Evolutionary conservation across 441 rosid genomes (phyloP), one percentile per base, ranked within the genome.

Genomic region (Melastoma candidum): DNA sequence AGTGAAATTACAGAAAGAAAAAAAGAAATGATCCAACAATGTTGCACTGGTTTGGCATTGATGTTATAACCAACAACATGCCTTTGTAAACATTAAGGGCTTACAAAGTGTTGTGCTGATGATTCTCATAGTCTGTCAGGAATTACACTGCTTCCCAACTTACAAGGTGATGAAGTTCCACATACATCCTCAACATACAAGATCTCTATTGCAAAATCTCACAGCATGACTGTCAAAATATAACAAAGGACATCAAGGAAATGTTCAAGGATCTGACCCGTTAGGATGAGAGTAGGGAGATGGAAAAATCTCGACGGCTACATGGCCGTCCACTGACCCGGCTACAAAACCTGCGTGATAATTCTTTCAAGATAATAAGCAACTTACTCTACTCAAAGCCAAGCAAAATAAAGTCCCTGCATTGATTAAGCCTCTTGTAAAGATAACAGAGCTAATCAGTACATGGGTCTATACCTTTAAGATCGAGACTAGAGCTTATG

Each of bases 251-350:
- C 41, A 2, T 32, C 41, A 32, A 32, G 41, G 41, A 32, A 32
- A 32, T 32, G 41, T 6, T 32, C 41, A 32, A 32, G 7, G 41
- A 32, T 32, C 79, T 66, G 55, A 82, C 94, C 80, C 68, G 27
- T 44, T 58, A 57, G 68, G 71, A 12, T 60, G 63, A 29, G 78
- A 71, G 77, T 61, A 53, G 7, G 84, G 59, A 57, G 74, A 55
- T 63, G 67, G 11, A 5, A 76, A 69, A 67, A 82, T 69, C 51
- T 82, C 85, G 58, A 88, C 62, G 5, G 83, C 82, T 44, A 88
- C 90, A 46, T 75, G 79, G 29, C 97, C 98, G 63, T 88, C 98
- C 53, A 84, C 74, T 49, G 84, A 88, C 59, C 98, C 98, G 73
- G 70, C 78, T 14, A 87, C 92, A 77, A 75, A 86, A 53, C 95